These are phyloP conservation scores for Aureobasidium leucospermi DNA, from an alignment of 2,329 filamentous ascomycete species.

Conservation along the genomic window DNA sequence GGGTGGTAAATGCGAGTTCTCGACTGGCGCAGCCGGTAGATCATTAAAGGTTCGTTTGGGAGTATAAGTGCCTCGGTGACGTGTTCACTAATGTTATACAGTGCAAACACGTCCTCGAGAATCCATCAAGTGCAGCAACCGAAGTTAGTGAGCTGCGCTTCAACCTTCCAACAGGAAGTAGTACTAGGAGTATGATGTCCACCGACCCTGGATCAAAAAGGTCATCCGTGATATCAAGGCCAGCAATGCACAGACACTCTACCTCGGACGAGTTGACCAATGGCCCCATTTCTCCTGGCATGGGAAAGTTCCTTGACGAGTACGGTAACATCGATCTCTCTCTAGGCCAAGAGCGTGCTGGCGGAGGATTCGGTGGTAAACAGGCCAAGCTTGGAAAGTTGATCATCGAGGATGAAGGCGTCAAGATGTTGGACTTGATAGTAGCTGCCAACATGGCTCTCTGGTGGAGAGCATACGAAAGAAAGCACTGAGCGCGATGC, in stretches of 20 bases:
- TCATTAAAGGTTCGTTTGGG: constrained; percentile 24
- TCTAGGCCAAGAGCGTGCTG: constrained; percentile 74
- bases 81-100: constrained; percentile 17
- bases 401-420: constrained; percentile 77
- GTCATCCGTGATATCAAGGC: not conserved
- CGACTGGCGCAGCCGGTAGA: constrained; percentile 67
- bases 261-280: constrained; percentile 8
- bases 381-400: constrained; percentile 90
- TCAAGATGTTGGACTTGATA: constrained; percentile 89
- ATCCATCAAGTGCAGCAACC: constrained; percentile 36
- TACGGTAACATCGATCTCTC: constrained; percentile 58
- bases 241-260: not conserved
- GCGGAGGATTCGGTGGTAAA: constrained; percentile 77
- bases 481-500: constrained; percentile 15
- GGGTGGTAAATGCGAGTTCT: constrained; percentile 81
- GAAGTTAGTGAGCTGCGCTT: constrained; percentile 80
- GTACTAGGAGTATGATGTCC: not conserved
- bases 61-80: constrained; percentile 17
- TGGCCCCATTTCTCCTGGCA: not conserved
- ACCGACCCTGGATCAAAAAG: constrained; percentile 5
- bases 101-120: constrained; percentile 60
- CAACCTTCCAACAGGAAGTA: constrained; percentile 56
- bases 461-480: constrained; percentile 85
- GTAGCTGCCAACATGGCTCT: constrained; percentile 87
- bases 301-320: constrained; percentile 17